These are phyloP conservation scores for Lumnitzera racemosa DNA, from an alignment of 345 rosid genomes.

Conservation along the genomic window DNA sequence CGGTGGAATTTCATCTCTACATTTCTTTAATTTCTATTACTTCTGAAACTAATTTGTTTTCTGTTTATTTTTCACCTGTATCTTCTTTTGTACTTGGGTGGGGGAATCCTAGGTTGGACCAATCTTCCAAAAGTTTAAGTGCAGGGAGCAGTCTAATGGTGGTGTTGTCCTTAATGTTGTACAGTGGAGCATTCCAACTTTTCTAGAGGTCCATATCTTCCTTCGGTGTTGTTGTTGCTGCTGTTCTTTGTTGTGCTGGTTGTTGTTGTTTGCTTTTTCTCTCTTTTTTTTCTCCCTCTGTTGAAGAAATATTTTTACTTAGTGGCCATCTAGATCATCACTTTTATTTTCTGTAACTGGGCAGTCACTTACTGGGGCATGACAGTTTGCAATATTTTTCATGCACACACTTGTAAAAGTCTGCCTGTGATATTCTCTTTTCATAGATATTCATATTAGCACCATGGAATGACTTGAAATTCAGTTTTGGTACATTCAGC, in stretches of 20 bases:
- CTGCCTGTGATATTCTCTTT: too few species aligned
- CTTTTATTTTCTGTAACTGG: too few species aligned
- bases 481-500: too few species aligned
- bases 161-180: slow-evolving; percentile 76
- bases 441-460: too few species aligned
- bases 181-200: slow-evolving; percentile 70
- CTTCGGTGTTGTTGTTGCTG: not conserved
- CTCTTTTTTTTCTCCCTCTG: not conserved
- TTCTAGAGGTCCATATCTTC: slow-evolving; percentile 50
- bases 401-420: too few species aligned
- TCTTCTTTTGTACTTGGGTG: slow-evolving; percentile 4
- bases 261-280: too few species aligned
- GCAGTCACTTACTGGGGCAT: too few species aligned
- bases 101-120: slow-evolving; percentile 59
- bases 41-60: too few species aligned
- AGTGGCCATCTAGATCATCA: too few species aligned
- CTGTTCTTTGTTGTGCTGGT: not conserved
- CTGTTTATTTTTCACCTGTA: not conserved
- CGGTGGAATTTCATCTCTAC: not conserved
- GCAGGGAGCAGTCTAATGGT: slow-evolving; percentile 44
- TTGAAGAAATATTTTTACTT: not conserved
- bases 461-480: too few species aligned
- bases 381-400: too few species aligned
- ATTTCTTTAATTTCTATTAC: too few species aligned
- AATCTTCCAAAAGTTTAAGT: slow-evolving; percentile 74